Evolutionary conservation across 73 alveolate species (phyloP).

Genomic region (Chromera velia): DNA sequence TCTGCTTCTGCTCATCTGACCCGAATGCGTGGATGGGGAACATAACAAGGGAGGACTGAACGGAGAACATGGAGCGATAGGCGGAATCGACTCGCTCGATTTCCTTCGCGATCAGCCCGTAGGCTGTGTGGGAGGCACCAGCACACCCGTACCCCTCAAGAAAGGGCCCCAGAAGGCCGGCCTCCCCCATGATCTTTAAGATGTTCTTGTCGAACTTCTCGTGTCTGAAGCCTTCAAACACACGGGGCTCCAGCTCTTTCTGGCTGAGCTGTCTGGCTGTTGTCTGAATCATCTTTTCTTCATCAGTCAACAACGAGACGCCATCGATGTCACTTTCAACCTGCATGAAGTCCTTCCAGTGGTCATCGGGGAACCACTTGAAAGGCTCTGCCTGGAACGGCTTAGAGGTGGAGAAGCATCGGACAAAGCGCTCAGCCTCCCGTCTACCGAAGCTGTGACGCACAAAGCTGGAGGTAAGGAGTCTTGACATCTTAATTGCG

Average conservation of each 20-base stretch:
- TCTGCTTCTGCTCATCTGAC: constrained; percentile 53
- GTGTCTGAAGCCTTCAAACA: background rate
- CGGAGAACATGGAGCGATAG: constrained; percentile 77
- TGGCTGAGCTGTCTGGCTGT: background rate
- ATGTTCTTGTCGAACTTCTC: background rate
- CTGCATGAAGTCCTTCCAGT: background rate
- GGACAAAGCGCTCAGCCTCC: too few species aligned
- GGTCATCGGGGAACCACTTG: background rate
- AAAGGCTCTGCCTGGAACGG: too few species aligned
- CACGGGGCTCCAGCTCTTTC: background rate
- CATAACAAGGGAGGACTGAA: constrained; percentile 76
- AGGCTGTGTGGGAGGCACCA: constrained; percentile 75
- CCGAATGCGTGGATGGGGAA: constrained; percentile 70
- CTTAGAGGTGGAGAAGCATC: too few species aligned
- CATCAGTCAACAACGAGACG: background rate
- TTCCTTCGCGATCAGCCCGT: constrained; percentile 58
- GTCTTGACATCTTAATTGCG: too few species aligned
- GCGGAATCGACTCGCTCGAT: constrained; percentile 76
- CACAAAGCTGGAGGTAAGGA: too few species aligned
- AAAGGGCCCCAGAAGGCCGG: background rate
- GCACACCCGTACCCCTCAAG: constrained; percentile 70
- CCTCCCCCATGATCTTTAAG: background rate
- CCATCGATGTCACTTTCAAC: too few species aligned
- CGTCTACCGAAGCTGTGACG: too few species aligned
- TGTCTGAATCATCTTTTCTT: background rate